phyloP scores from a whole-genome alignment of 371 early-diverging fungal species.

The Saksenaea vasiformis region DNA sequence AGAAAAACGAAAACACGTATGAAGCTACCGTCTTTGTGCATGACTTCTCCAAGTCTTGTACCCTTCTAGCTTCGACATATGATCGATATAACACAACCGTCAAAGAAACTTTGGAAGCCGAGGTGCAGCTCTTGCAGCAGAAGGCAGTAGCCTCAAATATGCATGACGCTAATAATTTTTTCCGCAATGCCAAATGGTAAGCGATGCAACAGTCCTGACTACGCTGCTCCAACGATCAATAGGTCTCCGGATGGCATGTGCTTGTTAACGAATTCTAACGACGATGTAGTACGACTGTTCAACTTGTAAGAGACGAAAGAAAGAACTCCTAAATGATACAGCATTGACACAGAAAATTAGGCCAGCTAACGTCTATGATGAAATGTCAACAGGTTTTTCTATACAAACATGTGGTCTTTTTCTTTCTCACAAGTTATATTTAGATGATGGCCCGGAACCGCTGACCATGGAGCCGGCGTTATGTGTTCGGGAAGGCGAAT shows the following conservation, averaged over 20 bases:
- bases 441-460: neutral
- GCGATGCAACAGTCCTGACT: neutral
- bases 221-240: neutral
- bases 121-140: conserved; percentile 21
- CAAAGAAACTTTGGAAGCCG: conserved; percentile 16
- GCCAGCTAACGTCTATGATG: conserved; percentile 29
- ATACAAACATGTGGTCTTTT: neutral
- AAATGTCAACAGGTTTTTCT: conserved; percentile 1
- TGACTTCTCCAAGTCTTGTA: conserved; percentile 9
- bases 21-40: conserved; percentile 17
- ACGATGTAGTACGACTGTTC: conserved; percentile 60
- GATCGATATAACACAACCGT: conserved; percentile 31
- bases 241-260: conserved; percentile 75
- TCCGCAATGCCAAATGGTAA: conserved; percentile 43
- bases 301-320: conserved; percentile 38
- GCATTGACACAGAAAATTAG: conserved; percentile 9
- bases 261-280: conserved; percentile 62
- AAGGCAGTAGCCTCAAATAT: conserved; percentile 7
- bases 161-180: conserved; percentile 32
- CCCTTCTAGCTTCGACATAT: conserved; percentile 23
- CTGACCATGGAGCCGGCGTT: conserved; percentile 34
- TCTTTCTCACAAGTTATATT: neutral
- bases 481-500: conserved; percentile 56
- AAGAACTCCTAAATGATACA: neutral
- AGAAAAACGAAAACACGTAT: neutral